Percentiles rank a stretch among this genome's conserved stretches.
phyloP scores from a whole-genome alignment of 1,284 basidiomycete species.

The Ceratobasidium sp. region DNA sequence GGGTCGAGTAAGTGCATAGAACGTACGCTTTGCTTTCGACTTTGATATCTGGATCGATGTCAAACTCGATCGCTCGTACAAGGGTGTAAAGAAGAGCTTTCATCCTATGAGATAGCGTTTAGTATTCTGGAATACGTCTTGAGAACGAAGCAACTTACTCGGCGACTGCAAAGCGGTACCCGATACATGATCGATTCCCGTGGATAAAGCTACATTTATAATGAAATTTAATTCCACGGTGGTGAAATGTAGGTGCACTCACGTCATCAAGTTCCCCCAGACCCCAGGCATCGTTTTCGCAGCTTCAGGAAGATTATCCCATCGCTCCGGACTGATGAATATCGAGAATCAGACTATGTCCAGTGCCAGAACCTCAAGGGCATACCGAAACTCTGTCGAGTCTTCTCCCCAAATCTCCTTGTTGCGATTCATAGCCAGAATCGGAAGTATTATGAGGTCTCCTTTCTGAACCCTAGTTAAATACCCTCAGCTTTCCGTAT shows the following conservation, averaged over 20 bases:
- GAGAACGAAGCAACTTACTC: constrained; percentile 31
- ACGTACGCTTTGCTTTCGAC: constrained; percentile 34
- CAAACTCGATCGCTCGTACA: constrained; percentile 51
- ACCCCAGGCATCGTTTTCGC: constrained; percentile 67
- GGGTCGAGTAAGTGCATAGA: background rate
- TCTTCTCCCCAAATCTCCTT: constrained; percentile 70
- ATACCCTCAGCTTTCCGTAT: too few species aligned
- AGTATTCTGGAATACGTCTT: too few species aligned
- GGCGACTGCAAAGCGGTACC: constrained; percentile 43
- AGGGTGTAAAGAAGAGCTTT: constrained; percentile 53
- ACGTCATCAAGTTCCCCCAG: constrained; percentile 70
- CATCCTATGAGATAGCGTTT: constrained; percentile 49
- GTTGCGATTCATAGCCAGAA: constrained; percentile 62
- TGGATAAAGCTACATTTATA: constrained; percentile 1
- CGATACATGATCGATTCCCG: constrained; percentile 46
- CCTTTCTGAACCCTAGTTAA: constrained; percentile 61
- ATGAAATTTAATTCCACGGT: constrained; percentile 56
- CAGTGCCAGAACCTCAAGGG: constrained; percentile 63
- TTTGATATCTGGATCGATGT: constrained; percentile 46
- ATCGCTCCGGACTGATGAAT: constrained; percentile 65
- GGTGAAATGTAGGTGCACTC: constrained; percentile 42
- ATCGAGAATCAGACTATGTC: background rate
- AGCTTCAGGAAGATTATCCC: constrained; percentile 64
- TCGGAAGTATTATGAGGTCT: constrained; percentile 64
- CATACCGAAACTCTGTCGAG: constrained; percentile 53